Base-by-base conservation (phyloP, 805 yeast species). In the Candida mattraensis region DNA sequence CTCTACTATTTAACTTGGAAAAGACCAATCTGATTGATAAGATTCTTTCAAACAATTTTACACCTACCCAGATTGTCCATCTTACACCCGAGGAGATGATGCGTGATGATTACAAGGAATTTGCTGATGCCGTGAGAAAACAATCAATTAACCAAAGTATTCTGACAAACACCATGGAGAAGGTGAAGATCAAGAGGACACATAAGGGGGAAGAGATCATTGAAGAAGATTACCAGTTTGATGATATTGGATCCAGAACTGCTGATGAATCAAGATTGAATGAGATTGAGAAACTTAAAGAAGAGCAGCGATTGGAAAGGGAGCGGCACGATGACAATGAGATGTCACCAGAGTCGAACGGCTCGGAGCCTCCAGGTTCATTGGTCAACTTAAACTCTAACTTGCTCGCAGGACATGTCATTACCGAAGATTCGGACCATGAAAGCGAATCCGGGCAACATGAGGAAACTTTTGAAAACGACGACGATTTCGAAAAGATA, bases 151-250 rank as follows among this genome's bases (percentile, higher is more conserved):
- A 78, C 18, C 80, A 83, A 37, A 72, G 84, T 12, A 83, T 88
- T 10, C 62, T 88, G 32, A 79, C 80, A 27, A 47, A 42, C 21
- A 50, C 40, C 1, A 30, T 46, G 22, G 54, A 53, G 35, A 76
- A 69, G 20, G 87, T 87, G 12, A 71, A 80, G 28, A 76, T 86
- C 46, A 70, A 87, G 47, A 71, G 87, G 50, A 86, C 96, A 3
- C 95, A 87, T 56, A 85, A 83, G 57, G 96, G 96, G 17, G 95
- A 88, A 43, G 89, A 84, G 53, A 58, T 84, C n/a, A 70, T 86
- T 5, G 94, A 83, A 26, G 75, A 69, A 16, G 74, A 69, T 24
- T 57, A 54, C 30, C 58, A 55, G 23, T 52, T 54, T 40, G 53
- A 51, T 34, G 51, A 51, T 30, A 33, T 48, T 8, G 44, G 27